A percentile compares a stretch with the other conserved stretches of the same genome.
Evolutionary conservation across 2,329 filamentous ascomycete species (phyloP).

Genomic region (Fusarium brachygibbosum): DNA sequence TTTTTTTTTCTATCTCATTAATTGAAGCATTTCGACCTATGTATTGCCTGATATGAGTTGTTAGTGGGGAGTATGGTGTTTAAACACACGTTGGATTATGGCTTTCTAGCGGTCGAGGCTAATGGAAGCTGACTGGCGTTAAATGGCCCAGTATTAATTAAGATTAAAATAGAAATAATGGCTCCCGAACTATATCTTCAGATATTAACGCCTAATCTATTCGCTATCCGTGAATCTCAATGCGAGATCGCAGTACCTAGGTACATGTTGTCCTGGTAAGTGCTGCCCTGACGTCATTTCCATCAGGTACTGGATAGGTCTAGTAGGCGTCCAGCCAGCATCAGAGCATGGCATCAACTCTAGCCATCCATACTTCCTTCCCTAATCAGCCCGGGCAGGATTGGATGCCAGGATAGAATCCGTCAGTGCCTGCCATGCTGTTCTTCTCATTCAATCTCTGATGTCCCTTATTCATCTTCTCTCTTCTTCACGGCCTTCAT

Average conservation of each 20-base stretch:
- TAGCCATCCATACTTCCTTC: constrained; percentile 9
- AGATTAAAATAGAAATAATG: background rate
- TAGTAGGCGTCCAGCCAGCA: constrained; percentile 10
- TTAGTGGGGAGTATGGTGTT: background rate
- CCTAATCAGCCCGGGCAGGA: background rate
- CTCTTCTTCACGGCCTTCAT: constrained; percentile 3
- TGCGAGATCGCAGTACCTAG: background rate
- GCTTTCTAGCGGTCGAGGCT: background rate
- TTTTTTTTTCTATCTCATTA: background rate
- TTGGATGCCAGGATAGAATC: background rate
- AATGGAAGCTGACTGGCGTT: background rate
- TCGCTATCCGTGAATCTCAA: background rate
- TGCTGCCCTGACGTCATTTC: constrained; percentile 26
- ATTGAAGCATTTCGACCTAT: background rate
- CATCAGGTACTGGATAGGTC: background rate
- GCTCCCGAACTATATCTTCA: background rate
- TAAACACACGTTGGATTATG: background rate
- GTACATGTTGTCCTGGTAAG: background rate
- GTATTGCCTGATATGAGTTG: constrained; percentile 3
- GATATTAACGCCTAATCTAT: background rate
- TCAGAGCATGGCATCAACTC: constrained; percentile 10
- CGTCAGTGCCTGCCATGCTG: background rate
- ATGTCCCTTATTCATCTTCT: background rate
- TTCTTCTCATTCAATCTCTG: background rate
- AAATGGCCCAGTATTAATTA: background rate